Evolutionary conservation across 768 basidiomycete genomes (phyloP).

Genomic region (Sutorius australiensis): DNA sequence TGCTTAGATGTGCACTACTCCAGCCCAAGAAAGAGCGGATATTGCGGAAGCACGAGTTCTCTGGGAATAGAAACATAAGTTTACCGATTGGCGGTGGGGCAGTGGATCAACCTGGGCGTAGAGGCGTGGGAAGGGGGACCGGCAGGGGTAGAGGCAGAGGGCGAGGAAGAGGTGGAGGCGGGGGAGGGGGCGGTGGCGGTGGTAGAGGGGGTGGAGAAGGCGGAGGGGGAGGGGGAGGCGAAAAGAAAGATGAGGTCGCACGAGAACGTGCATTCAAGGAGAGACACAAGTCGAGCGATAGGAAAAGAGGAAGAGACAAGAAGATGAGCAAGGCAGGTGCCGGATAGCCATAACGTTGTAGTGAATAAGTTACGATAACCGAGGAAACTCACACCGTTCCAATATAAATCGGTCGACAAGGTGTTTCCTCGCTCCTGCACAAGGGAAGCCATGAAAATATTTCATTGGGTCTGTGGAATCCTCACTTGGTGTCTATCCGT

Average conservation of each 20-base stretch:
- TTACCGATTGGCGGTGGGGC: background rate
- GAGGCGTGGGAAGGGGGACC: constrained; percentile 12
- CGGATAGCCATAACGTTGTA: constrained; percentile 24
- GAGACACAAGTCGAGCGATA: constrained; percentile 74
- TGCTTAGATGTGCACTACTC: constrained; percentile 1
- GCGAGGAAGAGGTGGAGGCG: constrained; percentile 11
- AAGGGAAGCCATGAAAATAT: too few relatives aligned
- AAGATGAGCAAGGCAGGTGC: constrained; percentile 73
- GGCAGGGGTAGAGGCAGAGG: constrained; percentile 30
- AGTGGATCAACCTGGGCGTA: constrained; percentile 7
- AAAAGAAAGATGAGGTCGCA: constrained; percentile 37
- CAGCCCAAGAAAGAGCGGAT: constrained; percentile 76
- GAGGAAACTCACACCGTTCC: too few relatives aligned
- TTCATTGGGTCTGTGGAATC: too few relatives aligned
- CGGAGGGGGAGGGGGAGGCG: constrained; percentile 35
- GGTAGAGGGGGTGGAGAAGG: constrained; percentile 39
- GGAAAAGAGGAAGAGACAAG: constrained; percentile 84
- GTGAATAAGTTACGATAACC: too few relatives aligned
- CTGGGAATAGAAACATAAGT: constrained; percentile 48
- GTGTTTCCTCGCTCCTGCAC: too few relatives aligned
- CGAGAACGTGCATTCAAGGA: constrained; percentile 70
- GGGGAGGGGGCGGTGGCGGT: constrained; percentile 41
- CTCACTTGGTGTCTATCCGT: too few relatives aligned
- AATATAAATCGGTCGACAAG: too few relatives aligned
- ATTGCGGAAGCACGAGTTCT: constrained; percentile 71